These are phyloP conservation scores for Exophiala xenobiotica DNA, from an alignment of 2,329 filamentous ascomycete genomes.

Conservation along the genomic window DNA sequence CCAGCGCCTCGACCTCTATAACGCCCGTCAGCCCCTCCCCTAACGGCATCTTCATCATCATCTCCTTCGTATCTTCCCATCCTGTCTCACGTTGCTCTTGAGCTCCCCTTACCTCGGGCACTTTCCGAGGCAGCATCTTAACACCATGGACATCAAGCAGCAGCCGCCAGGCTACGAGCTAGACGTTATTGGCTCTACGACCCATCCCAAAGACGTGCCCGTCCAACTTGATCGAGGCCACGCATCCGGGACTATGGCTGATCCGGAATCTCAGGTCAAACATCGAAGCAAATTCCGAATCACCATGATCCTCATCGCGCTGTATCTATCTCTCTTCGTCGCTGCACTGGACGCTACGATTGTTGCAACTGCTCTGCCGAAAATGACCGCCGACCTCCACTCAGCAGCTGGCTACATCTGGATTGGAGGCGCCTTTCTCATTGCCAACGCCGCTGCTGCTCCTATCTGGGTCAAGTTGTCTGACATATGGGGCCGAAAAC, in stretches of 20 bases:
- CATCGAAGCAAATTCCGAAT: constrained; percentile 26
- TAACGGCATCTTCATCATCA: not conserved
- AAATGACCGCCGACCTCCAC: constrained; percentile 48
- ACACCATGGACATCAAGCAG: constrained; percentile 2
- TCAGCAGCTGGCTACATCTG: constrained; percentile 72
- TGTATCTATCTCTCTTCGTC: constrained; percentile 33
- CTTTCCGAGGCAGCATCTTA: not conserved
- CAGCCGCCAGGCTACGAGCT: constrained; percentile 1
- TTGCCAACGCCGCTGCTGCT: constrained; percentile 65
- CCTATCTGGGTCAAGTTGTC: constrained; percentile 68
- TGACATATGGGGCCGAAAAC: constrained; percentile 60
- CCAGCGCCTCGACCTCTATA: not conserved
- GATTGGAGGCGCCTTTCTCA: constrained; percentile 72
- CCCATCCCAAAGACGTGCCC: constrained; percentile 7
- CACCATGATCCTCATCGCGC: constrained; percentile 29
- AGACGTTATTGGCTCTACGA: constrained; percentile 9
- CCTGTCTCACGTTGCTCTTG: not conserved
- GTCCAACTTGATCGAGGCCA: constrained; percentile 2
- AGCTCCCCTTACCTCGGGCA: not conserved
- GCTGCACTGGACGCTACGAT: constrained; percentile 36
- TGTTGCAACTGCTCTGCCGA: constrained; percentile 36
- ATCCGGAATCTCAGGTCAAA: constrained; percentile 33
- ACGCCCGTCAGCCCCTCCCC: no score
- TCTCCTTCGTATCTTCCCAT: not conserved
- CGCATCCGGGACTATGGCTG: not conserved